These are phyloP conservation scores for Triticum timopheevii DNA, from an alignment of 176 grass and related monocot genomes.

Conservation along the genomic window DNA sequence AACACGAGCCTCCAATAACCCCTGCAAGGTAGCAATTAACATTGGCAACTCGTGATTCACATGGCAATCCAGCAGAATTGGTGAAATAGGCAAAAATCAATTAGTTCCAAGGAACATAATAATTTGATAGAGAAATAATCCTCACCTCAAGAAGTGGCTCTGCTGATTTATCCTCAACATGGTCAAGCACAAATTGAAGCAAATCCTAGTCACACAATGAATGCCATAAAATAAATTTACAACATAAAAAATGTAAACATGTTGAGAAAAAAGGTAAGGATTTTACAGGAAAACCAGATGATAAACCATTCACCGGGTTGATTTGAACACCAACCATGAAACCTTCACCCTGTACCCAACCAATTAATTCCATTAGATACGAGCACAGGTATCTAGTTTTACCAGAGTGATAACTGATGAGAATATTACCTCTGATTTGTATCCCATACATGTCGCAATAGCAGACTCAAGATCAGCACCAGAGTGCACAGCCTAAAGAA, in stretches of 20 bases:
- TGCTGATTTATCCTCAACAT: conserved; percentile 81
- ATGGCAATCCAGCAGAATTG: neutral
- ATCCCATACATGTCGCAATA: conserved; percentile 94
- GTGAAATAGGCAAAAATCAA: conserved; percentile 28
- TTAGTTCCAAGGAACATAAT: conserved; percentile 7
- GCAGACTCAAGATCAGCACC: conserved; percentile 99
- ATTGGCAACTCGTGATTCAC: conserved; percentile 28
- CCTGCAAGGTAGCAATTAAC: conserved; percentile 46
- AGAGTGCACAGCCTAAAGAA: conserved; percentile 88
- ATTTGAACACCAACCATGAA: conserved; percentile 99
- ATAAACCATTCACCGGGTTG: conserved; percentile 86
- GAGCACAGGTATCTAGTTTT: conserved; percentile 15
- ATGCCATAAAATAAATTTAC: conserved; percentile 28
- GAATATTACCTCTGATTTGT: conserved; percentile 76
- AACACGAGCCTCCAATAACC: conserved; percentile 82
- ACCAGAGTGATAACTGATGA: conserved; percentile 20
- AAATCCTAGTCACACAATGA: conserved; percentile 56
- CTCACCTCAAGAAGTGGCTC: conserved; percentile 88
- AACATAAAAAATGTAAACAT: conserved; percentile 5
- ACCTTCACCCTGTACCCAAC: conserved; percentile 73
- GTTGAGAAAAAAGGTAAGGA: conserved; percentile 23
- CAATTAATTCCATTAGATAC: neutral
- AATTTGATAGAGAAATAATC: conserved; percentile 8
- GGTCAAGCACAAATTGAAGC: conserved; percentile 86
- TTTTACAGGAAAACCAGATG: conserved; percentile 97